Percentiles rank a stretch among this genome's conserved stretches.
Evolutionary conservation across 768 basidiomycete species (phyloP).

Genomic region (Cyclocybe aegerita): DNA sequence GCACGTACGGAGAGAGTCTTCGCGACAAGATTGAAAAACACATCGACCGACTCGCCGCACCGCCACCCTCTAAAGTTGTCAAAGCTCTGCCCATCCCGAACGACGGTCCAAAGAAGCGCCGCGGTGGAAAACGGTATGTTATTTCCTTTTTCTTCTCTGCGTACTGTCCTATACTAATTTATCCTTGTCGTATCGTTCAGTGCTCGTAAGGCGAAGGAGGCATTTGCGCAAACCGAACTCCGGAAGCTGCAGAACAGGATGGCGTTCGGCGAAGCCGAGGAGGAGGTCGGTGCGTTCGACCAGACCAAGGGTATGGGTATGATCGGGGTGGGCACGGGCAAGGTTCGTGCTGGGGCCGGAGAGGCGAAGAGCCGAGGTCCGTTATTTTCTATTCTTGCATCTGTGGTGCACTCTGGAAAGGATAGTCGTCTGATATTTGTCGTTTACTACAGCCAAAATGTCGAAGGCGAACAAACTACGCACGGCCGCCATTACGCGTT

Average conservation of each 20-base stretch:
- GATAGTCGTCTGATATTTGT: conserved; percentile 2
- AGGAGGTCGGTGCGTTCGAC: conserved; percentile 95
- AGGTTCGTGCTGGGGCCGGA: conserved; percentile 83
- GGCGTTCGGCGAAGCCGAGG: conserved; percentile 92
- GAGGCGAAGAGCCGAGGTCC: conserved; percentile 91
- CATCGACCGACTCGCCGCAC: conserved; percentile 88
- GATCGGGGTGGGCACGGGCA: conserved; percentile 86
- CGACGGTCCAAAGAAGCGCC: conserved; percentile 93
- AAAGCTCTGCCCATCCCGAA: conserved; percentile 94
- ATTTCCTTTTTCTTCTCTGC: background rate
- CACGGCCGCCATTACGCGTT: conserved; percentile 77
- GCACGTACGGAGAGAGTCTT: conserved; percentile 77
- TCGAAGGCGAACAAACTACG: conserved; percentile 93
- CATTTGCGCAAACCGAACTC: conserved; percentile 94
- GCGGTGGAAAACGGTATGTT: conserved; percentile 88
- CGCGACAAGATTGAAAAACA: conserved; percentile 91
- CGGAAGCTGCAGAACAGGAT: conserved; percentile 97
- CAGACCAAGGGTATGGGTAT: conserved; percentile 98
- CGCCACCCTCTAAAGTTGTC: conserved; percentile 88
- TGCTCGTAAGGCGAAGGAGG: conserved; percentile 97
- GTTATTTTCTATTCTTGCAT: conserved; percentile 19
- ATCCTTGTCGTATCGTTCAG: conserved; percentile 35
- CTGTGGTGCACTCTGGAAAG: background rate
- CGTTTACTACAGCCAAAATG: conserved; percentile 71
- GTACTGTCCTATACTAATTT: background rate